Evolutionary conservation across 163 green algal genomes (phyloP), one percentile per base, ranked within the genome.

Genomic region (Chlorella variabilis): DNA sequence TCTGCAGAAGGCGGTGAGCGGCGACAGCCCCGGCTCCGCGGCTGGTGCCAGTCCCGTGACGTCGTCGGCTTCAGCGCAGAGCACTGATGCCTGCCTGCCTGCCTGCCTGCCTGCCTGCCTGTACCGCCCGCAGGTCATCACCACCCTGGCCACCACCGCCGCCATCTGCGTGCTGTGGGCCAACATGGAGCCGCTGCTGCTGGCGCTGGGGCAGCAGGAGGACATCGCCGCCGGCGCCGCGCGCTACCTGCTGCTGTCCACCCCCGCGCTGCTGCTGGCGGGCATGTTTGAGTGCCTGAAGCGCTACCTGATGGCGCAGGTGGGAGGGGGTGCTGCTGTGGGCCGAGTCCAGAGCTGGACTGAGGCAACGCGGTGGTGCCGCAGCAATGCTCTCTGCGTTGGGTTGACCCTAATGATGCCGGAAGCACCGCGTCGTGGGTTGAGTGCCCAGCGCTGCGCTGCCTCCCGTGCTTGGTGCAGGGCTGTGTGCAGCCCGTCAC

Each of bases 221-320:
- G 31, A 21, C 23, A 79, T 86, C 27, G 71, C 81, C 1, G 41
- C 36, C 2, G 73, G 81, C 41, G 71, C 74, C 0, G 81, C 74
- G 3, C 65, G 81, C 36, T 82, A 51, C 81, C 74, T 86, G 54
- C 81, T 48, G 20, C 54, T 77, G 33, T 29, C 51, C 31, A 71
- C 68, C 11, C 63, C 63, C 33, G 74, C 73, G 23, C 66, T 86
- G 54, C 34, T 42, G 15, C 17, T 6, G 23, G 36, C 62, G 4
- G 81, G 81, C 51, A 41, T 78, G 4, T 86, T 75, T 34, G 81
- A 86, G 56, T 74, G 49, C 74, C 31, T 82, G 8, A 86, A 86
- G 67, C 63, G 81, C 0, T 86, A 83, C 56, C 54, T 86, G n/a
- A 74, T 80, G 81, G 74, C 74, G 0, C 74, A 84, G 78, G 78